Evolutionary conservation across 768 basidiomycete genomes (phyloP).

Genomic region (Leccinum truebloodii): DNA sequence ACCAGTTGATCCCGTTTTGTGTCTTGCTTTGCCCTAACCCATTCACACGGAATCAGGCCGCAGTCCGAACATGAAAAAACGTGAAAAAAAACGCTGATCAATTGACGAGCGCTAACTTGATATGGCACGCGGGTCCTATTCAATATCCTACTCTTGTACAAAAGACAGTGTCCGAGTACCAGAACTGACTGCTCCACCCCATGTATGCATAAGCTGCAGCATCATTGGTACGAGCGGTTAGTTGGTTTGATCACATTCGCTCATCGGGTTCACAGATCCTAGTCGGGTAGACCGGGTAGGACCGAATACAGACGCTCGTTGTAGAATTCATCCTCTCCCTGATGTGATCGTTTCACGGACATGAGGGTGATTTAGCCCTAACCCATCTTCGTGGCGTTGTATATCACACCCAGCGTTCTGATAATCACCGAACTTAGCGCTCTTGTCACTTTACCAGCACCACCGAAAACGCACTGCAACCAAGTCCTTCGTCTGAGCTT

Average conservation of each 20-base stretch:
- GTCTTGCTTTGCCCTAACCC: not conserved
- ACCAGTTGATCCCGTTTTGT: not conserved
- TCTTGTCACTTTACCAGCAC: not conserved
- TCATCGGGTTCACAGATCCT: not conserved
- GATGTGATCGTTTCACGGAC: conserved; percentile 11
- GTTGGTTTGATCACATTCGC: not conserved
- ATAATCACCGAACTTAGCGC: not conserved
- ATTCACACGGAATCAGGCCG: not conserved
- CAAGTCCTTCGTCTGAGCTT: not conserved
- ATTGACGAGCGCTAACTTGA: not conserved
- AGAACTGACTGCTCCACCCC: not conserved
- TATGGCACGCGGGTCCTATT: not conserved
- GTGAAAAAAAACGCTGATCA: not conserved
- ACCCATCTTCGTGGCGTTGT: not conserved
- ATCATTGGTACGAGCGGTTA: too few relatives aligned
- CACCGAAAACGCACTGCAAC: not conserved
- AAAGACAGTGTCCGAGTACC: not conserved
- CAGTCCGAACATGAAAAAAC: not conserved
- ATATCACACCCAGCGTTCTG: not conserved
- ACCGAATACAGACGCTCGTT: conserved; percentile 8
- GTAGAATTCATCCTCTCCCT: not conserved
- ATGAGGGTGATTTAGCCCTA: not conserved
- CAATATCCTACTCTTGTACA: too few relatives aligned
- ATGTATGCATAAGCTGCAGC: too few relatives aligned
- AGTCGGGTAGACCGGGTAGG: not conserved